A percentile compares a stretch with the other conserved stretches of the same genome.
Evolutionary conservation across 352 stramenopile species (phyloP).

Genomic region (Globisporangium barbulae): DNA sequence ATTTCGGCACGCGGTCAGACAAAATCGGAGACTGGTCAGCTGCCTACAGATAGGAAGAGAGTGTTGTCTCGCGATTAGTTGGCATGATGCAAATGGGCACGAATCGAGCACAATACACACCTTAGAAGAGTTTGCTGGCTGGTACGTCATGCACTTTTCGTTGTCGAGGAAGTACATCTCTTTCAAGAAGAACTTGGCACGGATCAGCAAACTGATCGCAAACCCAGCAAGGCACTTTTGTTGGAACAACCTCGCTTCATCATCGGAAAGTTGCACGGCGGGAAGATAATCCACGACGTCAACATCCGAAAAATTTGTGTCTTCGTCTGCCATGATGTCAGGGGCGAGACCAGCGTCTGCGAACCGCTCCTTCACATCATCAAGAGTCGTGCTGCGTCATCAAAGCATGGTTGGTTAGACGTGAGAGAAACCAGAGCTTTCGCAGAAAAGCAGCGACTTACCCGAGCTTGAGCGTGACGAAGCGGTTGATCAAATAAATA

Average conservation of each 20-base stretch:
- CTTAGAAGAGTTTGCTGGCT: constrained; percentile 49
- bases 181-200: constrained; percentile 76
- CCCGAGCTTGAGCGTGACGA: constrained; percentile 75
- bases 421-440: neutral
- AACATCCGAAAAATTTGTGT: constrained; percentile 37
- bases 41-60: constrained; percentile 13
- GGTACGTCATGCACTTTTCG: constrained; percentile 81
- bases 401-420: constrained; percentile 1
- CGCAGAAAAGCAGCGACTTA: constrained; percentile 26
- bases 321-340: constrained; percentile 44
- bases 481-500: constrained; percentile 87
- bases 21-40: constrained; percentile 26
- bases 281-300: constrained; percentile 34
- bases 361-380: constrained; percentile 56
- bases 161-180: constrained; percentile 63
- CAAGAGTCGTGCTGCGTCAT: constrained; percentile 40
- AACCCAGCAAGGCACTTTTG: constrained; percentile 36
- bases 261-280: constrained; percentile 13
- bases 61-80: neutral
- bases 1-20: constrained; percentile 15
- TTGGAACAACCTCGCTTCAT: constrained; percentile 16
- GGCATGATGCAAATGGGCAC: neutral
- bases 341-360: constrained; percentile 29
- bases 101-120: constrained; percentile 23
- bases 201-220: constrained; percentile 62